These are phyloP conservation scores for Albatrellus sp. DNA, from an alignment of 1,284 basidiomycete genomes.

Conservation along the genomic window DNA sequence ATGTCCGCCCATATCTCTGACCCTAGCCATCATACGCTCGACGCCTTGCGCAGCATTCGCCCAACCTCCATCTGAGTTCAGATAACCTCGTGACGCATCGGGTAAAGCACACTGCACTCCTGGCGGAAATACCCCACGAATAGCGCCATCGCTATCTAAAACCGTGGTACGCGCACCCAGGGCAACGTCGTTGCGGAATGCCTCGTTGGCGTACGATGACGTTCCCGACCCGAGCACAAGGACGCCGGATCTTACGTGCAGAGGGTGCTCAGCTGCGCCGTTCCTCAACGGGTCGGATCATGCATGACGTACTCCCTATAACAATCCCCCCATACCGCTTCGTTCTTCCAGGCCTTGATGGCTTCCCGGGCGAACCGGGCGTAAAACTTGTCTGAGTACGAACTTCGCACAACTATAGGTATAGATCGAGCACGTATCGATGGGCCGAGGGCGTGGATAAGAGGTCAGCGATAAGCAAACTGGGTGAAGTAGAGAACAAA, in stretches of 20 bases:
- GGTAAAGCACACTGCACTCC: conserved; percentile 22
- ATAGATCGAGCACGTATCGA: neutral
- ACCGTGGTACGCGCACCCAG: conserved; percentile 35
- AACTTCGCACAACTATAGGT: conserved; percentile 52
- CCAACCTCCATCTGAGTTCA: conserved; percentile 81
- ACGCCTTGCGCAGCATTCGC: conserved; percentile 67
- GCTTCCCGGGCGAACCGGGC: conserved; percentile 60
- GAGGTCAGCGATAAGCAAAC: neutral
- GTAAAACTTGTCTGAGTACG: conserved; percentile 62
- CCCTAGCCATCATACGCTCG: conserved; percentile 40
- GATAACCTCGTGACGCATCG: conserved; percentile 36
- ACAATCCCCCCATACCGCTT: conserved; percentile 53
- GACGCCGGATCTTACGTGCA: conserved; percentile 41
- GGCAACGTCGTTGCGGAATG: conserved; percentile 46
- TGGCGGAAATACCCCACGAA: conserved; percentile 33
- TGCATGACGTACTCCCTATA: conserved; percentile 63
- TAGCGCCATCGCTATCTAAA: conserved; percentile 24
- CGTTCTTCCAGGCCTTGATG: conserved; percentile 57
- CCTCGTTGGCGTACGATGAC: conserved; percentile 30
- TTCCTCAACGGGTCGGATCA: neutral
- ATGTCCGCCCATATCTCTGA: conserved; percentile 47
- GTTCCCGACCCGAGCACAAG: conserved; percentile 32
- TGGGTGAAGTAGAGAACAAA: conserved; percentile 10
- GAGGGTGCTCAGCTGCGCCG: neutral
- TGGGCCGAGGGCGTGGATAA: neutral